Evolutionary conservation across 768 basidiomycete species (phyloP).

Genomic region (Psilocybe sp.): DNA sequence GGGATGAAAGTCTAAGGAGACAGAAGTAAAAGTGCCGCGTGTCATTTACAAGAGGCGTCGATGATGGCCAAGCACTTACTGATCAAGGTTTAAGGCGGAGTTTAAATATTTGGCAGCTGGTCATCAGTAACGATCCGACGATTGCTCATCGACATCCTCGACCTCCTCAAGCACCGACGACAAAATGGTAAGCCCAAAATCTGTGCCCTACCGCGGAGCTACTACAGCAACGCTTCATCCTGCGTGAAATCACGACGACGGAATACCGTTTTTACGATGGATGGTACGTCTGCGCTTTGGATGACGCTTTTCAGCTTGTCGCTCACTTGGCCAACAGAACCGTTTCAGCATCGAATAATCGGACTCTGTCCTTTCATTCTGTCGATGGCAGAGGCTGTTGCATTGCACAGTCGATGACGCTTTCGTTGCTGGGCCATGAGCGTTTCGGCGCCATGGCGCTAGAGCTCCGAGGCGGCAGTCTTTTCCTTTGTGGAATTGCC

Average conservation of each 20-base stretch:
- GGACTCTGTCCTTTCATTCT: constrained; percentile 9
- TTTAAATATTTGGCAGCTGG: constrained; percentile 5
- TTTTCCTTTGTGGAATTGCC: constrained; percentile 23
- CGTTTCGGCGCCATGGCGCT: constrained; percentile 24
- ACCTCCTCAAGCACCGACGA: constrained; percentile 37
- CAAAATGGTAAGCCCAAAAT: constrained; percentile 51
- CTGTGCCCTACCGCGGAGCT: constrained; percentile 31
- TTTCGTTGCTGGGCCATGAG: constrained; percentile 21
- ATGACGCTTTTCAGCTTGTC: constrained; percentile 26
- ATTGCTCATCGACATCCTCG: constrained; percentile 12
- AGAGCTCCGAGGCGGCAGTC: constrained; percentile 52
- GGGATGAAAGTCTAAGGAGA: constrained; percentile 5
- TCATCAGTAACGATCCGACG: not conserved
- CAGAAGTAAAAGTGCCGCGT: not conserved
- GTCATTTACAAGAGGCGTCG: too few relatives aligned
- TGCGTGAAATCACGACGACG: constrained; percentile 16
- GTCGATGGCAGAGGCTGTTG: constrained; percentile 34
- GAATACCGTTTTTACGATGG: constrained; percentile 34
- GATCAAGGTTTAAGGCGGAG: constrained; percentile 14
- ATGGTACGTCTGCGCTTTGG: constrained; percentile 45
- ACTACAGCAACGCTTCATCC: constrained; percentile 34
- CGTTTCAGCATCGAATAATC: constrained; percentile 22
- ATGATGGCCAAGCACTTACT: too few relatives aligned
- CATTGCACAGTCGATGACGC: constrained; percentile 13
- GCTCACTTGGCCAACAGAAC: constrained; percentile 15